These are phyloP conservation scores for Suillus sp. DNA, from an alignment of 768 basidiomycete species.

Conservation along the genomic window DNA sequence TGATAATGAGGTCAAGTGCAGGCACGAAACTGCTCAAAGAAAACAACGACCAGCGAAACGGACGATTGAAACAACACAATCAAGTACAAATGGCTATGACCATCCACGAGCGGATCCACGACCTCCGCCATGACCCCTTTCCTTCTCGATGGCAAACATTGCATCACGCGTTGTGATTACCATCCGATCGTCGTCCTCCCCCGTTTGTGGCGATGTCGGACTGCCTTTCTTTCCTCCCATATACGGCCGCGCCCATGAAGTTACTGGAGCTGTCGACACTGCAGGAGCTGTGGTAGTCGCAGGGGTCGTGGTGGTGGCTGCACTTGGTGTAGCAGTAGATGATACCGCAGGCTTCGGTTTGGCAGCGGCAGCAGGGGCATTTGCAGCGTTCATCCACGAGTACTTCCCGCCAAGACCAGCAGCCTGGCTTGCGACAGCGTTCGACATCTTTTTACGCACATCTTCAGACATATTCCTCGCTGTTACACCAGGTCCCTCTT, in stretches of 20 bases:
- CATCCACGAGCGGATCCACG: conserved; percentile 73
- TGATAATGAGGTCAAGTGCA: background rate
- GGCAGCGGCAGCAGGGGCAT: conserved; percentile 43
- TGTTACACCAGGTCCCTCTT: conserved; percentile 81
- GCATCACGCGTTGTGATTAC: conserved; percentile 76
- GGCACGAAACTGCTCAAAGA: background rate
- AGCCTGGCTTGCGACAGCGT: conserved; percentile 85
- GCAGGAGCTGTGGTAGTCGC: conserved; percentile 35
- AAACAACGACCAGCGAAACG: background rate
- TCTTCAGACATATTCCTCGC: conserved; percentile 92
- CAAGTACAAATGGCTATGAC: conserved; percentile 37
- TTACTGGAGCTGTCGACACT: conserved; percentile 32
- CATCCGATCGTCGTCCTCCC: conserved; percentile 61
- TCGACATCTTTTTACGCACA: conserved; percentile 88
- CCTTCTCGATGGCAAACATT: conserved; percentile 83
- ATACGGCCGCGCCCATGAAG: conserved; percentile 65
- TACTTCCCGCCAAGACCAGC: conserved; percentile 85
- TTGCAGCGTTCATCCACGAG: conserved; percentile 83
- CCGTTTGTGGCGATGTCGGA: conserved; percentile 32
- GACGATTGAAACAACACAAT: background rate
- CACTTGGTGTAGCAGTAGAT: conserved; percentile 34
- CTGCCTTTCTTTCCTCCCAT: conserved; percentile 52
- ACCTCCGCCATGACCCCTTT: conserved; percentile 82
- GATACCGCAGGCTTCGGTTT: conserved; percentile 39
- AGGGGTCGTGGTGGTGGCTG: conserved; percentile 29